These are phyloP conservation scores for Thelephora aurantiotincta DNA, from an alignment of 768 basidiomycete genomes.

Conservation along the genomic window DNA sequence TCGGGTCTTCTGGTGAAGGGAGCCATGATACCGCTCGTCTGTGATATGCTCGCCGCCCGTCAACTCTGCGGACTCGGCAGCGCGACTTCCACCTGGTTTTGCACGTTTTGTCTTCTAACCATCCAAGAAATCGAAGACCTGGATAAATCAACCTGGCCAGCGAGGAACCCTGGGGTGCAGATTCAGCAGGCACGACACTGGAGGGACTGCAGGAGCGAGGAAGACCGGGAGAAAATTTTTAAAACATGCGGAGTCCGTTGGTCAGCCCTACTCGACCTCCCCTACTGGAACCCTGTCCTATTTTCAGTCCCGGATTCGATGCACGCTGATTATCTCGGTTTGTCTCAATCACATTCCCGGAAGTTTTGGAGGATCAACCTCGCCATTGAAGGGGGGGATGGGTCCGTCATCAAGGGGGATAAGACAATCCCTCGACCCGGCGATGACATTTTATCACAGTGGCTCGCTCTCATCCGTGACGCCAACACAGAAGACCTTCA, in stretches of 20 bases:
- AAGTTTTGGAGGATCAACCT: constrained; percentile 7
- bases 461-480: too few relatives aligned
- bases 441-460: neutral
- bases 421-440: neutral
- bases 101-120: constrained; percentile 15
- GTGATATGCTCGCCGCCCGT: constrained; percentile 14
- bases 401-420: constrained; percentile 2
- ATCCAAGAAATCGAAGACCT: constrained; percentile 15
- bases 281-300: constrained; percentile 14
- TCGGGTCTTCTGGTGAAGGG: constrained; percentile 2
- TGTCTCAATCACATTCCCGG: constrained; percentile 7
- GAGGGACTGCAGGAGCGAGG: constrained; percentile 4
- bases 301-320: constrained; percentile 13
- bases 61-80: constrained; percentile 14
- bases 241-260: constrained; percentile 10
- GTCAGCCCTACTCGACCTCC: constrained; percentile 12
- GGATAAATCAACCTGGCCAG: constrained; percentile 15
- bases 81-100: constrained; percentile 12
- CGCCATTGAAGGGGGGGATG: neutral
- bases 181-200: constrained; percentile 2
- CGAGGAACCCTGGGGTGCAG: constrained; percentile 4
- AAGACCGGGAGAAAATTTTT: constrained; percentile 3
- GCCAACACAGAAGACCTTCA: too few relatives aligned
- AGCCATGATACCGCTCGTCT: constrained; percentile 6
- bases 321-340: constrained; percentile 12